phyloP scores from a whole-genome alignment of 2,329 filamentous ascomycete genomes.

The Diplocarpon mali region DNA sequence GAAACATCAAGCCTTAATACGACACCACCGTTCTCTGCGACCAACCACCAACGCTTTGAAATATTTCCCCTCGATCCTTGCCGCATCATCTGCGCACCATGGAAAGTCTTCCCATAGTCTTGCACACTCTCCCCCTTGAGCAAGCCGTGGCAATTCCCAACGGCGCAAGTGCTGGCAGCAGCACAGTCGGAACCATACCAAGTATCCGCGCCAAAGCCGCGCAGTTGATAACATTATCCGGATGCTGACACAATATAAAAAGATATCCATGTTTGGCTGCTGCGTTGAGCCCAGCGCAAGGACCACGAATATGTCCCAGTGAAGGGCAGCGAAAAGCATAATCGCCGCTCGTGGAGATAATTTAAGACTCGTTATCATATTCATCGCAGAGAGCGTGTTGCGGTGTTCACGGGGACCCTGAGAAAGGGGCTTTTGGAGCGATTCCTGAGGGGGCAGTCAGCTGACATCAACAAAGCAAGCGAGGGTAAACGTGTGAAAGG shows the following conservation, averaged over 20 bases:
- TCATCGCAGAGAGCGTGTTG: no score
- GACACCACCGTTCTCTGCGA: no score
- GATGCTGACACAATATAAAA: constrained; percentile 8
- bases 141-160: constrained; percentile 10
- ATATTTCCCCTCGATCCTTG: constrained; percentile 4
- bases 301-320: no score
- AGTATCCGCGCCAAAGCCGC: neutral
- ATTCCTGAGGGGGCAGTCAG: constrained; percentile 5
- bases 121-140: constrained; percentile 7
- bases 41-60: no score
- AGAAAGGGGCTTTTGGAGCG: constrained; percentile 8
- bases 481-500: no score
- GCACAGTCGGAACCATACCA: constrained; percentile 7
- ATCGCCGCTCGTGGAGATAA: no score
- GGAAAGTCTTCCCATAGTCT: constrained; percentile 8
- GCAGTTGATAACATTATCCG: constrained; percentile 9
- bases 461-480: neutral
- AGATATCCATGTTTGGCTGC: no score
- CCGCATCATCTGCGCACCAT: constrained; percentile 10
- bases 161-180: constrained; percentile 9
- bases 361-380: no score
- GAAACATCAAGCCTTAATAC: no score
- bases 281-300: no score
- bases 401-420: no score
- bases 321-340: no score